These are phyloP conservation scores for Calonectria leucothoes DNA, from an alignment of 2,329 filamentous ascomycete species.

Conservation along the genomic window DNA sequence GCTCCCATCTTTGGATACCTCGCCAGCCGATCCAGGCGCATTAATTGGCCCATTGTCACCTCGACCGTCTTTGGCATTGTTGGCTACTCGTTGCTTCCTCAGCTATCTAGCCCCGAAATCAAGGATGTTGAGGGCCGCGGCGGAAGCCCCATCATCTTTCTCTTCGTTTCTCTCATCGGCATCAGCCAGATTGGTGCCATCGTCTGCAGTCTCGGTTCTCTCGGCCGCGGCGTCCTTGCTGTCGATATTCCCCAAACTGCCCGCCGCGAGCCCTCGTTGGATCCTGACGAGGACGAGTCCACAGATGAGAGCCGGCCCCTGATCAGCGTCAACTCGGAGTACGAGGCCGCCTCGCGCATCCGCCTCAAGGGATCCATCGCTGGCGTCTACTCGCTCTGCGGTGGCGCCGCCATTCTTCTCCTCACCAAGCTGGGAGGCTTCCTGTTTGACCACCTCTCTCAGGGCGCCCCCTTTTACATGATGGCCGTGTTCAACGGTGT, in stretches of 20 bases:
- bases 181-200: constrained; percentile 97
- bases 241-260: constrained; percentile 52
- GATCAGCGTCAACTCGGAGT: constrained; percentile 46
- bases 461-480: constrained; percentile 90
- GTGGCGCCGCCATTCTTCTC: constrained; percentile 88
- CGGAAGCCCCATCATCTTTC: constrained; percentile 76
- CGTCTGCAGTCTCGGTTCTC: constrained; percentile 90
- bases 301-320: constrained; percentile 54
- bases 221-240: constrained; percentile 82
- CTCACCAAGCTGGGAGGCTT: constrained; percentile 92
- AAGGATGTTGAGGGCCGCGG: constrained; percentile 72
- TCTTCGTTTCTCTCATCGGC: constrained; percentile 84
- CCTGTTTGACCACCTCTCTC: constrained; percentile 81
- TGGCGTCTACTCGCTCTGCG: constrained; percentile 91
- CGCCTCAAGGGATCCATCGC: constrained; percentile 92
- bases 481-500: constrained; percentile 89
- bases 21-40: constrained; percentile 73
- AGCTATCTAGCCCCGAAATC: constrained; percentile 81
- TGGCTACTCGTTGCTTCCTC: constrained; percentile 82
- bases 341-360: constrained; percentile 59
- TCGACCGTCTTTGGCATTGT: constrained; percentile 79
- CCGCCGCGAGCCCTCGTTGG: constrained; percentile 40
- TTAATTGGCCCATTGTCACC: constrained; percentile 80
- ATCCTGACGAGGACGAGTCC: constrained; percentile 53
- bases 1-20: constrained; percentile 90